Conservation (phyloP, 73 alveolate species). For the Durusdinium trenchii region DNA sequence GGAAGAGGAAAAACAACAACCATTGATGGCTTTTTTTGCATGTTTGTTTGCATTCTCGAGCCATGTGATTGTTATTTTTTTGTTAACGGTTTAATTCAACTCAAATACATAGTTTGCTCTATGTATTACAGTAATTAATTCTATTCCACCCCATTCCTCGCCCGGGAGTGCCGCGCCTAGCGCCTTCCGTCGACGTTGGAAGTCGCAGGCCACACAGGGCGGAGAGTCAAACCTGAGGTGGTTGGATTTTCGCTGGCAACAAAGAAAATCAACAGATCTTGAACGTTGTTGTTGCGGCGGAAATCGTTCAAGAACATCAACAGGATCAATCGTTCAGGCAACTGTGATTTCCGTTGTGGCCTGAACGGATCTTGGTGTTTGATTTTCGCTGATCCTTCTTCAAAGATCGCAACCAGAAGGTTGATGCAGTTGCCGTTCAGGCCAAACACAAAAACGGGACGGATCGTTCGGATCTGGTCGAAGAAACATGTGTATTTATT, state of each 20-base stretch:
- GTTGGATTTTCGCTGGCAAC: not conserved
- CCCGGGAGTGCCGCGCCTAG: conserved; percentile 4
- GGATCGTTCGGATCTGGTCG: too few species aligned
- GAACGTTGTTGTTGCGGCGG: not conserved
- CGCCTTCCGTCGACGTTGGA: conserved; percentile 63
- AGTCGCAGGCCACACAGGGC: conserved; percentile 94
- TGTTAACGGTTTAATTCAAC: not conserved
- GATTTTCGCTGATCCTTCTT: too few species aligned
- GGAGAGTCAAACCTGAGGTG: conserved; percentile 80
- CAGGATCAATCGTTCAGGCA: too few species aligned
- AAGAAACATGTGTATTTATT: too few species aligned
- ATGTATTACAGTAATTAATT: not conserved
- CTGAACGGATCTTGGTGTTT: too few species aligned
- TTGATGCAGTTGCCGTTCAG: too few species aligned
- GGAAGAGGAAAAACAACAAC: not conserved
- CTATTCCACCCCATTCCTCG: not conserved
- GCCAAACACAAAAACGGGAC: too few species aligned
- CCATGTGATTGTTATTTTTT: not conserved
- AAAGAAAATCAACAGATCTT: not conserved
- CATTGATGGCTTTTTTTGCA: not conserved
- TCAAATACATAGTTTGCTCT: not conserved
- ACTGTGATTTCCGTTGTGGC: too few species aligned
- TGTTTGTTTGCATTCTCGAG: not conserved
- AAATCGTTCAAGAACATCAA: too few species aligned
- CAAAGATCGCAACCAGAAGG: too few species aligned